A percentile compares a stretch with the other conserved stretches of the same genome.
Conservation (phyloP, 371 early-diverging fungal species). For the Mortierella sp. region DNA sequence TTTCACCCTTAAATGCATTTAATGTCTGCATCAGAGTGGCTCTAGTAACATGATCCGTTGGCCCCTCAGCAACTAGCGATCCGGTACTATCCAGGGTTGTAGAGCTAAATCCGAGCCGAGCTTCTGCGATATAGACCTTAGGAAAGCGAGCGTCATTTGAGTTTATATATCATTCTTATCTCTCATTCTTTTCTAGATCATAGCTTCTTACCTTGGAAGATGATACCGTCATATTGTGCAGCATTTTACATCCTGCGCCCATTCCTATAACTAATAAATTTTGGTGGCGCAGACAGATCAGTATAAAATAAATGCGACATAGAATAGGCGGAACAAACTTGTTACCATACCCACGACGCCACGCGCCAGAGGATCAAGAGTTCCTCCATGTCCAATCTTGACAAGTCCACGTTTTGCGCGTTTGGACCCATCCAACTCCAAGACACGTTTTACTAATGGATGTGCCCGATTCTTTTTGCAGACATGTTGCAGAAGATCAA, state of each 20-base stretch:
- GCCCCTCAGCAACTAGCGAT: slow-evolving; percentile 25
- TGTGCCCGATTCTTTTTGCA: slow-evolving; percentile 22
- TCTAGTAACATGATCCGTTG: slow-evolving; percentile 54
- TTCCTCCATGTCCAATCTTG: slow-evolving; percentile 72
- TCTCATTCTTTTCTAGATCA: background rate
- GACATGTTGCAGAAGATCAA: slow-evolving; percentile 61
- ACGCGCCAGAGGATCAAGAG: slow-evolving; percentile 70
- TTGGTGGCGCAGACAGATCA: background rate
- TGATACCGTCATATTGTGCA: slow-evolving; percentile 27
- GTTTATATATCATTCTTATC: background rate
- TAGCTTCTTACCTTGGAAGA: slow-evolving; percentile 57
- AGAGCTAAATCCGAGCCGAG: slow-evolving; percentile 62
- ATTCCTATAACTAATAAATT: slow-evolving; percentile 37
- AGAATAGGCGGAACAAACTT: too few relatives aligned
- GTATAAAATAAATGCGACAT: background rate
- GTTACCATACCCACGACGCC: slow-evolving; percentile 61
- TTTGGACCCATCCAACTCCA: slow-evolving; percentile 47
- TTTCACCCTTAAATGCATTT: slow-evolving; percentile 61
- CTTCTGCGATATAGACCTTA: slow-evolving; percentile 59
- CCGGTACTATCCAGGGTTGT: slow-evolving; percentile 66
- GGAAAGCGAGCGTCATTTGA: slow-evolving; percentile 22
- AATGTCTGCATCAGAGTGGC: slow-evolving; percentile 45
- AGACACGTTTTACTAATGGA: slow-evolving; percentile 37
- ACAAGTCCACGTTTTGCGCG: slow-evolving; percentile 42
- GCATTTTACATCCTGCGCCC: slow-evolving; percentile 42